Conservation (phyloP, 2,329 filamentous ascomycete genomes). For the Lachnellula suecica region DNA sequence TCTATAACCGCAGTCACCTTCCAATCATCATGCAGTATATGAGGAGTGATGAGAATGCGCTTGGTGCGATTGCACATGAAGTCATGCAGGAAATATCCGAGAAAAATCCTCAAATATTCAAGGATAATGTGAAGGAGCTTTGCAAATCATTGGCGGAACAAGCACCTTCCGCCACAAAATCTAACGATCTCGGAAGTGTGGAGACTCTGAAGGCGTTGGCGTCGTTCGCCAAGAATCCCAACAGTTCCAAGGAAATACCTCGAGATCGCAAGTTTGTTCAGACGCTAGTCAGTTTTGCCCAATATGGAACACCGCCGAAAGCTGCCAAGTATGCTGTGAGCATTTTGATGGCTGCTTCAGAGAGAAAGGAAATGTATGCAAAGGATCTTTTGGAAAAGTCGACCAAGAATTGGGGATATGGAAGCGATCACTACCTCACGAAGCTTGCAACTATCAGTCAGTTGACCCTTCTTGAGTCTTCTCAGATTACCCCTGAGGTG, state of each 20-base stretch:
- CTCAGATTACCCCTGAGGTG: conserved; percentile 68
- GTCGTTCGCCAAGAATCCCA: conserved; percentile 81
- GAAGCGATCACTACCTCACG: conserved; percentile 70
- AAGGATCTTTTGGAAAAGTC: conserved; percentile 79
- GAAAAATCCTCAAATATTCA: conserved; percentile 85
- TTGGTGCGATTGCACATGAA: conserved; percentile 80
- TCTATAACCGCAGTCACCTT: conserved; percentile 94
- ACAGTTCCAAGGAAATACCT: conserved; percentile 70
- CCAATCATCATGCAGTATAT: conserved; percentile 86
- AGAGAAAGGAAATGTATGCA: conserved; percentile 80
- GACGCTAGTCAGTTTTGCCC: conserved; percentile 78
- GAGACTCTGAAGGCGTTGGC: conserved; percentile 93
- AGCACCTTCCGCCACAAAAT: conserved; percentile 66
- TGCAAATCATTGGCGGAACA: conserved; percentile 83
- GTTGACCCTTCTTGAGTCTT: conserved; percentile 73
- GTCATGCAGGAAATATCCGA: conserved; percentile 90
- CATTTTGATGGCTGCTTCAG: conserved; percentile 72
- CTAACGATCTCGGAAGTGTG: conserved; percentile 73
- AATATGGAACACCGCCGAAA: conserved; percentile 76
- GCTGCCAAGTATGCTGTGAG: conserved; percentile 93
- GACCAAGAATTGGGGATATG: conserved; percentile 72
- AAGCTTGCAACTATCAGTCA: conserved; percentile 72
- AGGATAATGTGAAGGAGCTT: conserved; percentile 86
- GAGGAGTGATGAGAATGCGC: conserved; percentile 75
- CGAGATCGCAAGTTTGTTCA: conserved; percentile 78